Conservation (phyloP, 1,139 yeast species). For the Saccharomyces hybrid region DNA sequence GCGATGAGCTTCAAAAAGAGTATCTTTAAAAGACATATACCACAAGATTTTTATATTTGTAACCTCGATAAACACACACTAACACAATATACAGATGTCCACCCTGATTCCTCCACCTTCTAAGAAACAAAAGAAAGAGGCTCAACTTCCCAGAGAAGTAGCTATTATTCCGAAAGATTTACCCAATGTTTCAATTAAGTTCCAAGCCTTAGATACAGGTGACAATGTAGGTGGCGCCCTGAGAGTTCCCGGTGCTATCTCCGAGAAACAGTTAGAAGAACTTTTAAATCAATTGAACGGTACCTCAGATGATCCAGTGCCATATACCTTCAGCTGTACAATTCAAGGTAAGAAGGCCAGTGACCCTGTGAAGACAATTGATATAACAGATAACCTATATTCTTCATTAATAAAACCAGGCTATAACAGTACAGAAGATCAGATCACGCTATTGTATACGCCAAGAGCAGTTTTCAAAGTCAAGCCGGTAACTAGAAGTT, state of each 20-base stretch:
- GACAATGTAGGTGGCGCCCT: slow-evolving; percentile 77
- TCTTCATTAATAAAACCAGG: slow-evolving; percentile 79
- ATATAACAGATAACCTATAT: slow-evolving; percentile 71
- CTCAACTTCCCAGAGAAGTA: slow-evolving; percentile 74
- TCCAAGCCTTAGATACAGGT: slow-evolving; percentile 94
- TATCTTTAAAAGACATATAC: neutral
- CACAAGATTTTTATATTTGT: neutral
- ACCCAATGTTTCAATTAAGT: slow-evolving; percentile 81
- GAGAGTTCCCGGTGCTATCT: slow-evolving; percentile 85
- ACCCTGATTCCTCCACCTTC: slow-evolving; percentile 92
- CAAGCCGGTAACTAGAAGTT: slow-evolving; percentile 81
- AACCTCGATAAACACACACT: neutral
- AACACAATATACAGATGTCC: slow-evolving; percentile 49
- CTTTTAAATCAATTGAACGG: slow-evolving; percentile 66
- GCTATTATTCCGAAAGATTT: slow-evolving; percentile 68
- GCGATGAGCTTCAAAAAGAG: neutral
- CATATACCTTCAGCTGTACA: slow-evolving; percentile 73
- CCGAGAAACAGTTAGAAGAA: slow-evolving; percentile 82
- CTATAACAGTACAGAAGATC: slow-evolving; percentile 85
- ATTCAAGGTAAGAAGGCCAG: slow-evolving; percentile 37
- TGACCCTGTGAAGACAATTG: slow-evolving; percentile 42
- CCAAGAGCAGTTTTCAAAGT: slow-evolving; percentile 96
- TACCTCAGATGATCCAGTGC: slow-evolving; percentile 73
- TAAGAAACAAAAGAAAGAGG: slow-evolving; percentile 77
- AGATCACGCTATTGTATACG: slow-evolving; percentile 80